Percentiles rank a stretch among this genome's conserved stretches.
Evolutionary conservation across 495 filamentous ascomycete genomes (phyloP).

Genomic region (Penicillium antarcticum): DNA sequence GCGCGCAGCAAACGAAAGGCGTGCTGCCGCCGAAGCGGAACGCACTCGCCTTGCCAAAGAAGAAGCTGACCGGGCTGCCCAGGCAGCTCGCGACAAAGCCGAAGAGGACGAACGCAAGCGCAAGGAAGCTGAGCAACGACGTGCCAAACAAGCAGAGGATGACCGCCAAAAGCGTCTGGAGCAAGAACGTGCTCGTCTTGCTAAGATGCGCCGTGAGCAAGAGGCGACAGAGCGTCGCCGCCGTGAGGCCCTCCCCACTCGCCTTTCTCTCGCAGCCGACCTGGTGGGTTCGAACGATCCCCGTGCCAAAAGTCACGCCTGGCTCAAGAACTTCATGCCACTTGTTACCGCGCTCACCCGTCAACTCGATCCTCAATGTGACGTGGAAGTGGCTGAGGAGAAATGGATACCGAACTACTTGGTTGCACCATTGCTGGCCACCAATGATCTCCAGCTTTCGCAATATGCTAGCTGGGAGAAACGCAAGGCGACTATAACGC

Average conservation of each 20-base stretch:
- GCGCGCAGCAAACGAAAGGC: conserved; percentile 29
- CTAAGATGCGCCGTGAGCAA: conserved; percentile 46
- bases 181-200: conserved; percentile 52
- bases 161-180: conserved; percentile 53
- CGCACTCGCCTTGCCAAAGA: conserved; percentile 40
- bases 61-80: conserved; percentile 41
- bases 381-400: conserved; percentile 47
- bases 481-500: conserved; percentile 41
- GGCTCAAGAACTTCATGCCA: conserved; percentile 51
- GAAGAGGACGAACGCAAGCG: conserved; percentile 52
- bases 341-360: conserved; percentile 47
- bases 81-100: conserved; percentile 44
- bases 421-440: conserved; percentile 69
- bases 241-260: conserved; percentile 53
- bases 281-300: conserved; percentile 47
- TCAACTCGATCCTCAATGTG: conserved; percentile 45
- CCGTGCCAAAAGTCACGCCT: conserved; percentile 39
- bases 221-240: conserved; percentile 56
- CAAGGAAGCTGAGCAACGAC: conserved; percentile 50
- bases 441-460: conserved; percentile 70
- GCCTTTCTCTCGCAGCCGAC: conserved; percentile 47
- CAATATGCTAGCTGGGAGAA: conserved; percentile 72
- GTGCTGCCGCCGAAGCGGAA: conserved; percentile 44
- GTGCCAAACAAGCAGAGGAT: conserved; percentile 52
- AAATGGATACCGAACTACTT: conserved; percentile 77